These are phyloP conservation scores for Cordyceps fumosorosea DNA, from an alignment of 2,329 filamentous ascomycete genomes.

Conservation along the genomic window DNA sequence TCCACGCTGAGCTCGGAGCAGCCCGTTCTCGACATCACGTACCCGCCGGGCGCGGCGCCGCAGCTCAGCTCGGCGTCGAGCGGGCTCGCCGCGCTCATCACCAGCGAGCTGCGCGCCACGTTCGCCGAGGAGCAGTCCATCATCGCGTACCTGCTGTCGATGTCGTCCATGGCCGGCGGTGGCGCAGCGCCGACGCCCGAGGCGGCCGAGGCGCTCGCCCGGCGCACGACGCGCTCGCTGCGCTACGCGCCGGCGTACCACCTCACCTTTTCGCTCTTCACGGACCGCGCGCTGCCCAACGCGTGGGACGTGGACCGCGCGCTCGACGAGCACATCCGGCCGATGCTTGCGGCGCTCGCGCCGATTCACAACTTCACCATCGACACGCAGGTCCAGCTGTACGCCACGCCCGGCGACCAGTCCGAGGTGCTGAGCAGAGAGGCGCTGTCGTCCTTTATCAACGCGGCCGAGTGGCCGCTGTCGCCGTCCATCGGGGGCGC, in stretches of 20 bases:
- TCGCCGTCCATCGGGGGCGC: slow-evolving; percentile 89
- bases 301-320: slow-evolving; percentile 88
- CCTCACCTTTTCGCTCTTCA: slow-evolving; percentile 91
- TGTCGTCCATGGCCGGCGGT: slow-evolving; percentile 46
- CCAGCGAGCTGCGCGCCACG: slow-evolving; percentile 66
- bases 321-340: slow-evolving; percentile 71
- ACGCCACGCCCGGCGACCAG: slow-evolving; percentile 64
- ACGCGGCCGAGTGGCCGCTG: slow-evolving; percentile 94
- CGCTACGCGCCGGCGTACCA: slow-evolving; percentile 94
- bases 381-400: slow-evolving; percentile 92
- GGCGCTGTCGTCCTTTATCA: slow-evolving; percentile 90
- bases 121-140: slow-evolving; percentile 87
- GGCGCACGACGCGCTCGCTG: slow-evolving; percentile 75
- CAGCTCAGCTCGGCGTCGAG: slow-evolving; percentile 68
- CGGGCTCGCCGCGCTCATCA: slow-evolving; percentile 68
- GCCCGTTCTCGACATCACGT: slow-evolving; percentile 69
- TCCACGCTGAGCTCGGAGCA: slow-evolving; percentile 63
- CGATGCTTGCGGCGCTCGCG: slow-evolving; percentile 70
- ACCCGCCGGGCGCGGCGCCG: slow-evolving; percentile 62
- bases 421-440: slow-evolving; percentile 67
- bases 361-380: slow-evolving; percentile 92
- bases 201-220: slow-evolving; percentile 50
- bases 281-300: slow-evolving; percentile 67
- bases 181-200: slow-evolving; percentile 38
- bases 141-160: slow-evolving; percentile 66